These are phyloP conservation scores for Albifimbria verrucaria DNA, from an alignment of 2,329 filamentous ascomycete species.

Conservation along the genomic window DNA sequence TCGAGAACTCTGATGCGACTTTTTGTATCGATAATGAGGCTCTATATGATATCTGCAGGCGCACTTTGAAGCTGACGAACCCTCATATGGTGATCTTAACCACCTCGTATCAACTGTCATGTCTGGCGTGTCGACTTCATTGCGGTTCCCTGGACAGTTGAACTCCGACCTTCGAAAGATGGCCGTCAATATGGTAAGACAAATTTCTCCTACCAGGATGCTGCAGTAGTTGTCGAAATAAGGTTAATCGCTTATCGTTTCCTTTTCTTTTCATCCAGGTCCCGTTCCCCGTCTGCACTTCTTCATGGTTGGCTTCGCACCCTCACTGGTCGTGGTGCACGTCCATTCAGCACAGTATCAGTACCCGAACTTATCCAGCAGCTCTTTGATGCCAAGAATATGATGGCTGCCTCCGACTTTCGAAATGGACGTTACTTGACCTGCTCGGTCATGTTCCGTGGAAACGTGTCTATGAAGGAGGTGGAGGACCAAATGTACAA, in stretches of 20 bases:
- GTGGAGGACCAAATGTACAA: slow-evolving; percentile 99
- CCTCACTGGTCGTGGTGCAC: slow-evolving; percentile 78
- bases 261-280: too few species aligned
- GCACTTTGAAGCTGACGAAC: slow-evolving; percentile 97
- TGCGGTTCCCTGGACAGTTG: slow-evolving; percentile 98
- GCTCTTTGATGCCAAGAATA: slow-evolving; percentile 99
- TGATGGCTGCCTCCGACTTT: slow-evolving; percentile 99
- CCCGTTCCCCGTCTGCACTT: slow-evolving; percentile 99
- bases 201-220: too few species aligned
- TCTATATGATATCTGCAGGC: slow-evolving; percentile 99
- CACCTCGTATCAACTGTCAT: slow-evolving; percentile 99
- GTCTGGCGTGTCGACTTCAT: slow-evolving; percentile 97
- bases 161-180: slow-evolving; percentile 99
- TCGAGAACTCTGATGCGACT: slow-evolving; percentile 99
- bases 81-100: slow-evolving; percentile 98
- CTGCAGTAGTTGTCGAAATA: too few species aligned
- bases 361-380: slow-evolving; percentile 99
- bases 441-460: slow-evolving; percentile 99
- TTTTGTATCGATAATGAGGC: slow-evolving; percentile 99
- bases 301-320: slow-evolving; percentile 99
- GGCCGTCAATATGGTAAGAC: slow-evolving; percentile 99
- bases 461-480: slow-evolving; percentile 99
- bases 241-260: too few species aligned
- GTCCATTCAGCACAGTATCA: slow-evolving; percentile 96
- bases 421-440: slow-evolving; percentile 99